Percentiles rank a stretch among this genome's conserved stretches.
Evolutionary conservation across 192 early-diverging fungal genomes (phyloP).

Genomic region (Kappamyces sp.): DNA sequence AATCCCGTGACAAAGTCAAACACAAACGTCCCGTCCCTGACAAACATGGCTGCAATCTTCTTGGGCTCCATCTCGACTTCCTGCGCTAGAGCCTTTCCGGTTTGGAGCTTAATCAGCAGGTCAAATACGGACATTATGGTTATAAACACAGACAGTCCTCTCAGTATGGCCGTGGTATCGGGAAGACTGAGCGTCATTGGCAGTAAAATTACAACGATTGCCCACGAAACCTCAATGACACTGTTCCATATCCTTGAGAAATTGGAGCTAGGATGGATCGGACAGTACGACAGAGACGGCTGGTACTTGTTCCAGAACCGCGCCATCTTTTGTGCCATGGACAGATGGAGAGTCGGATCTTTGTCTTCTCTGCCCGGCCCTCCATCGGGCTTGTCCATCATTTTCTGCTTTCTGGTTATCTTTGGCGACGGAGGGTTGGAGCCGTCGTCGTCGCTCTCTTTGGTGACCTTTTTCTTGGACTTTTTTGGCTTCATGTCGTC

Average conservation of each 20-base stretch:
- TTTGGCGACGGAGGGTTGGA: background rate
- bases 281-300: slow-evolving; percentile 9
- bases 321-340: background rate
- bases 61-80: slow-evolving; percentile 16
- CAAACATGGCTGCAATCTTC: slow-evolving; percentile 2
- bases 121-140: slow-evolving; percentile 3
- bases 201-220: background rate
- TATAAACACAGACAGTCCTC: background rate
- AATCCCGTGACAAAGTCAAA: slow-evolving; percentile 13
- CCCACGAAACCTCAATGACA: background rate
- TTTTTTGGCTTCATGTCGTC: background rate
- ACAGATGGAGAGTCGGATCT: background rate
- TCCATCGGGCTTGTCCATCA: background rate
- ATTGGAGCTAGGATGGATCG: background rate
- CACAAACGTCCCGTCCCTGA: background rate
- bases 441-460: slow-evolving; percentile 6
- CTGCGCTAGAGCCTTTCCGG: background rate
- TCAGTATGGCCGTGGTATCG: background rate
- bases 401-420: background rate
- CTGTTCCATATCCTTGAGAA: slow-evolving; percentile 13
- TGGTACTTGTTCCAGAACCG: slow-evolving; percentile 8
- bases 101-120: slow-evolving; percentile 13
- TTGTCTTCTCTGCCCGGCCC: background rate
- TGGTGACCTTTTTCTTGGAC: slow-evolving; percentile 5
- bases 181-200: slow-evolving; percentile 7